A percentile compares a stretch with the other conserved stretches of the same genome.
These are phyloP conservation scores for Colletotrichum sp. DNA, from an alignment of 2,329 filamentous ascomycete species.

Conservation along the genomic window DNA sequence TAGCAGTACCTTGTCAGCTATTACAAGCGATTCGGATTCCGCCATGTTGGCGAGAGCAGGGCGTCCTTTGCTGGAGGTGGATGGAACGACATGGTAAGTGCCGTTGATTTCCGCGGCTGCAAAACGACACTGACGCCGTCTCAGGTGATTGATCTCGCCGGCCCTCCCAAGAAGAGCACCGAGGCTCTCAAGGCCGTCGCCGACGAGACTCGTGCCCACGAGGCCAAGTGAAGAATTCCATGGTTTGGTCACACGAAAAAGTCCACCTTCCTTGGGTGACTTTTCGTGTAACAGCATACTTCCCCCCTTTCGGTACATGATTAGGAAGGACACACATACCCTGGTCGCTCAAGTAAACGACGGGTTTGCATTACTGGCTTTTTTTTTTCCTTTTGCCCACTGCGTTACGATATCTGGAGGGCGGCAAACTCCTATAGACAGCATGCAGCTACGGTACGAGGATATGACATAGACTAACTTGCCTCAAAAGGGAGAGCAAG, in stretches of 20 bases:
- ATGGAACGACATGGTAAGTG: slow-evolving; percentile 80
- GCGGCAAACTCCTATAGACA: not conserved
- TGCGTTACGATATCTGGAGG: not conserved
- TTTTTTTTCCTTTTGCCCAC: not conserved
- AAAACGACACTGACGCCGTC: not conserved
- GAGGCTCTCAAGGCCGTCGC: not conserved
- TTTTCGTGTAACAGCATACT: not conserved
- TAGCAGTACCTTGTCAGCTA: slow-evolving; percentile 69
- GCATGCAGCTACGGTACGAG: not conserved
- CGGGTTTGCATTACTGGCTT: not conserved
- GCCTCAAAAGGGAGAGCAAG: slow-evolving; percentile 1
- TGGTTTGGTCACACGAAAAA: not conserved
- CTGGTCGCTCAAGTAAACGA: not conserved
- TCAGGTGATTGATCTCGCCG: slow-evolving; percentile 28
- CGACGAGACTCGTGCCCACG: not conserved
- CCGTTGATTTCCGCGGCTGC: not conserved
- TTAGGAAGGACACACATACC: not conserved
- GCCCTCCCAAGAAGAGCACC: slow-evolving; percentile 19
- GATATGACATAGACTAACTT: slow-evolving; percentile 2
- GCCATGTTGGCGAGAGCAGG: slow-evolving; percentile 69
- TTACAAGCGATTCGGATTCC: slow-evolving; percentile 80
- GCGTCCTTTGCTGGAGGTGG: slow-evolving; percentile 78
- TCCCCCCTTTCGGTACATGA: not conserved
- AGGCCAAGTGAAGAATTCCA: not conserved
- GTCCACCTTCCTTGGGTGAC: not conserved